Evolutionary conservation across 2,329 filamentous ascomycete genomes (phyloP).

Genomic region (Alternaria metachromatica): DNA sequence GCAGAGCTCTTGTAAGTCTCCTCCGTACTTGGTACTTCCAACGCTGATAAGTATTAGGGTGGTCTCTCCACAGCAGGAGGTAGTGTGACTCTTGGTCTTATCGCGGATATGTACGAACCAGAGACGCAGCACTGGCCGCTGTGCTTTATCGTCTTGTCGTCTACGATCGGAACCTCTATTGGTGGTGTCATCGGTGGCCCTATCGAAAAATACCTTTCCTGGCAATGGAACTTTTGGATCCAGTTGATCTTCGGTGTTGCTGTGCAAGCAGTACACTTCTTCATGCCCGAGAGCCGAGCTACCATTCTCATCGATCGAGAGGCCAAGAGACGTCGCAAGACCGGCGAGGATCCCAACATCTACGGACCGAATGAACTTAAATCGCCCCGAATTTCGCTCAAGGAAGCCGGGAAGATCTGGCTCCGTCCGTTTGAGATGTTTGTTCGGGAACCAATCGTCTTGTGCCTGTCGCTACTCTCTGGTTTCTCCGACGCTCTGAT

Average conservation of each 20-base stretch:
- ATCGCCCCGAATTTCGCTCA: slow-evolving; percentile 34
- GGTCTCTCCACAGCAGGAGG: slow-evolving; percentile 63
- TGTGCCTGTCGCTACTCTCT: slow-evolving; percentile 72
- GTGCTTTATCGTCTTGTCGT: slow-evolving; percentile 60
- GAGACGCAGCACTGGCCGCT: slow-evolving; percentile 65
- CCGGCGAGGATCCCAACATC: slow-evolving; percentile 63
- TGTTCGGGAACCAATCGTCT: slow-evolving; percentile 74
- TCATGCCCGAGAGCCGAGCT: slow-evolving; percentile 75
- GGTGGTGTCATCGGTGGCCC: slow-evolving; percentile 71
- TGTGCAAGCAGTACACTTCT: slow-evolving; percentile 70
- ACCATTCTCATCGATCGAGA: slow-evolving; percentile 78
- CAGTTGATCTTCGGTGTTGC: slow-evolving; percentile 78
- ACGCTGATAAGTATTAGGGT: slow-evolving; percentile 53
- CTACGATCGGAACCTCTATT: slow-evolving; percentile 73
- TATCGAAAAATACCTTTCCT: slow-evolving; percentile 57
- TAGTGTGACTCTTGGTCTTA: slow-evolving; percentile 67
- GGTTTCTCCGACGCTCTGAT: slow-evolving; percentile 79
- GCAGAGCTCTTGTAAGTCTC: slow-evolving; percentile 63
- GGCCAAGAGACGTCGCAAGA: slow-evolving; percentile 73
- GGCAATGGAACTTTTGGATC: slow-evolving; percentile 83
- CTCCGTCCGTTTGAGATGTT: slow-evolving; percentile 67
- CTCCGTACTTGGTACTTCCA: slow-evolving; percentile 57
- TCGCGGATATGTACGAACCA: slow-evolving; percentile 66
- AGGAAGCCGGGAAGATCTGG: slow-evolving; percentile 57
- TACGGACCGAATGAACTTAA: slow-evolving; percentile 75